Conservation (phyloP, 768 basidiomycete species). For the Pisolithus microcarpus region DNA sequence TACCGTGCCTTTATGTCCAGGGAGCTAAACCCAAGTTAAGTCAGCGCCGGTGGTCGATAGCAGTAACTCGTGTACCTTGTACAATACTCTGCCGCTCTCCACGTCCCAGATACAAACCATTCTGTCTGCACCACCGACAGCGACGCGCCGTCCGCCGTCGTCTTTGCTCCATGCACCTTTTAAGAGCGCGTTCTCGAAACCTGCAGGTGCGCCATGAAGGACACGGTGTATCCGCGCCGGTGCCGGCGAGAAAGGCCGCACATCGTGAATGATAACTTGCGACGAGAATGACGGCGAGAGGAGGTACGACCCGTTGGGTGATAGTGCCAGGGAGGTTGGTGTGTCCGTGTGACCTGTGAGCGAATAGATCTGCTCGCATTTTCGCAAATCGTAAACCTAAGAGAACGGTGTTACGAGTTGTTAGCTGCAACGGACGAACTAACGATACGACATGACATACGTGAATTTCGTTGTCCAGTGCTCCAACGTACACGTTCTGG, state of each 20-base stretch:
- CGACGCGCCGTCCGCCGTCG: constrained; percentile 73
- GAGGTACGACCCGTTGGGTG: constrained; percentile 81
- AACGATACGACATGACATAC: constrained; percentile 39
- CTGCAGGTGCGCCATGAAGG: constrained; percentile 81
- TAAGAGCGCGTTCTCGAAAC: constrained; percentile 86
- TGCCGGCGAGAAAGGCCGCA: constrained; percentile 87
- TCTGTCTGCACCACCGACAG: constrained; percentile 85
- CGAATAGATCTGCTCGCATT: constrained; percentile 70
- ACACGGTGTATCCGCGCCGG: constrained; percentile 75
- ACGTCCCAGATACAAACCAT: constrained; percentile 86
- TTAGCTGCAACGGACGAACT: constrained; percentile 3
- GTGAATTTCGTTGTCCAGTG: constrained; percentile 93
- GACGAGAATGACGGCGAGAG: constrained; percentile 90
- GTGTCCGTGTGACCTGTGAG: constrained; percentile 88
- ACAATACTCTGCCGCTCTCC: constrained; percentile 64
- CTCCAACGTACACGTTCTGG: constrained; percentile 81
- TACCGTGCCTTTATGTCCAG: constrained; percentile 95
- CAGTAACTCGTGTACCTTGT: constrained; percentile 51
- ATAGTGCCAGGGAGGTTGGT: constrained; percentile 86
- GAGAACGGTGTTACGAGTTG: background rate
- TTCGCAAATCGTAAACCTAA: constrained; percentile 87
- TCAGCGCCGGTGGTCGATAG: background rate
- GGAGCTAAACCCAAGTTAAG: constrained; percentile 45
- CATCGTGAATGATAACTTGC: constrained; percentile 82
- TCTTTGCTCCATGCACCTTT: constrained; percentile 83